These are phyloP conservation scores for Alloascoidea hylecoeti DNA, from an alignment of 805 yeast species.

Conservation along the genomic window DNA sequence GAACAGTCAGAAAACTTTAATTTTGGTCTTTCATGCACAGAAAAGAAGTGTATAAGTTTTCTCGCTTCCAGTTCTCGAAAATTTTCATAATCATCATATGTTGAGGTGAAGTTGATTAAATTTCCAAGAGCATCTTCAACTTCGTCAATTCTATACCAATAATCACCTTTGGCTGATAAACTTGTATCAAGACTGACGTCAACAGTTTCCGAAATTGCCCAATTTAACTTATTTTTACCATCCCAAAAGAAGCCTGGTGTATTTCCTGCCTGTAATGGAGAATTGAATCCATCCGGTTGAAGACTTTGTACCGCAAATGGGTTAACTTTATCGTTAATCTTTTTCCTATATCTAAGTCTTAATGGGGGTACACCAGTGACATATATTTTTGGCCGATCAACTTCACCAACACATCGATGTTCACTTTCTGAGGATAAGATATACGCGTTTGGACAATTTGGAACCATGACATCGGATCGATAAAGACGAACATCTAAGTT, in stretches of 20 bases:
- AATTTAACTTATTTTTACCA: conserved; percentile 11
- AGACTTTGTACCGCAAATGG: conserved; percentile 25
- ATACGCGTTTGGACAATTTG: conserved; percentile 66
- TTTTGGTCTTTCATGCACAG: conserved; percentile 41
- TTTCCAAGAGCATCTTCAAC: conserved; percentile 61
- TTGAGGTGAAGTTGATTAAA: conserved; percentile 17
- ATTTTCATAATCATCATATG: conserved; percentile 9
- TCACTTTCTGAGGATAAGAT: conserved; percentile 21
- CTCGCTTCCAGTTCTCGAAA: conserved; percentile 18
- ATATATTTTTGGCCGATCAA: conserved; percentile 35
- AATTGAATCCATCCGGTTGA: conserved; percentile 33
- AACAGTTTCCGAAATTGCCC: conserved; percentile 22
- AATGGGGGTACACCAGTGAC: conserved; percentile 74
- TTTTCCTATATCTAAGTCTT: conserved; percentile 38
- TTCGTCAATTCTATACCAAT: conserved; percentile 40
- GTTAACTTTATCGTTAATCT: conserved; percentile 21
- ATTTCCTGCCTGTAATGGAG: conserved; percentile 25
- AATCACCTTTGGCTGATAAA: conserved; percentile 31
- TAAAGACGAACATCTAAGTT: conserved; percentile 46
- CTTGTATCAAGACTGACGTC: conserved; percentile 27
- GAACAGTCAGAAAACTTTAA: conserved; percentile 23
- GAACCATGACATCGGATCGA: conserved; percentile 48
- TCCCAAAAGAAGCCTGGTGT: conserved; percentile 4
- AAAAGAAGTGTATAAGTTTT: conserved; percentile 28
- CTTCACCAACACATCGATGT: conserved; percentile 46